Conservation (phyloP, 352 stramenopile genomes). For the Globisporangium emineosum region DNA sequence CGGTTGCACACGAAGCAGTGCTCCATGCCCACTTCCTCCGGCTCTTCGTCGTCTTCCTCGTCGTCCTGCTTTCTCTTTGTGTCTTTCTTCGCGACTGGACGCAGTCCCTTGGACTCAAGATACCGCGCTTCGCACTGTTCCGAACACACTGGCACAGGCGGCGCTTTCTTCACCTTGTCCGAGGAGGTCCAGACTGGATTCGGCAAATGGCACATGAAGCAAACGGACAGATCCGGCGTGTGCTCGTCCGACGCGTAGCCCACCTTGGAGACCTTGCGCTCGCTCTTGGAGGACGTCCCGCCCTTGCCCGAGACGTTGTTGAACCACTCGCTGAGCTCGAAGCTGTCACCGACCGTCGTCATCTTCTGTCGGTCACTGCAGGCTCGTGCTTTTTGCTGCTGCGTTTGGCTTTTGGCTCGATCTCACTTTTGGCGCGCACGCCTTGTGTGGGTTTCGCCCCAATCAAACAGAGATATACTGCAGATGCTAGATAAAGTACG, state of each 20-base stretch:
- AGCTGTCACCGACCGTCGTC: slow-evolving; percentile 48
- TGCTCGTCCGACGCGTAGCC: slow-evolving; percentile 4
- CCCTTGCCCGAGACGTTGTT: slow-evolving; percentile 34
- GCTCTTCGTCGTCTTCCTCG: slow-evolving; percentile 1
- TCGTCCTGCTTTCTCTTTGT: slow-evolving; percentile 21
- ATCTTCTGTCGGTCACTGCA: slow-evolving; percentile 17
- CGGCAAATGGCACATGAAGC: slow-evolving; percentile 54
- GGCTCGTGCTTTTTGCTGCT: neutral
- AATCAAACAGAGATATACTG: slow-evolving; percentile 21
- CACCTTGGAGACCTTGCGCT: slow-evolving; percentile 42
- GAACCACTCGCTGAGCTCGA: slow-evolving; percentile 84
- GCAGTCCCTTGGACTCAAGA: slow-evolving; percentile 50
- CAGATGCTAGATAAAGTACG: neutral
- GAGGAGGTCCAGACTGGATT: slow-evolving; percentile 70
- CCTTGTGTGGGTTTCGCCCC: slow-evolving; percentile 9
- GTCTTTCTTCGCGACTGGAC: slow-evolving; percentile 20
- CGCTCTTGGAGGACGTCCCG: slow-evolving; percentile 19
- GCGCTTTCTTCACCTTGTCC: slow-evolving; percentile 48
- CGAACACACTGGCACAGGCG: slow-evolving; percentile 58
- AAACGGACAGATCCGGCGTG: slow-evolving; percentile 25
- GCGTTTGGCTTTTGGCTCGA: slow-evolving; percentile 1
- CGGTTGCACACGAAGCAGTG: slow-evolving; percentile 66
- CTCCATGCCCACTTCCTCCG: slow-evolving; percentile 23
- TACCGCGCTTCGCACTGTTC: slow-evolving; percentile 53
- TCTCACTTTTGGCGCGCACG: slow-evolving; percentile 18